Evolutionary conservation across 2,329 filamentous ascomycete genomes (phyloP).

Genomic region (Capronia coronata): DNA sequence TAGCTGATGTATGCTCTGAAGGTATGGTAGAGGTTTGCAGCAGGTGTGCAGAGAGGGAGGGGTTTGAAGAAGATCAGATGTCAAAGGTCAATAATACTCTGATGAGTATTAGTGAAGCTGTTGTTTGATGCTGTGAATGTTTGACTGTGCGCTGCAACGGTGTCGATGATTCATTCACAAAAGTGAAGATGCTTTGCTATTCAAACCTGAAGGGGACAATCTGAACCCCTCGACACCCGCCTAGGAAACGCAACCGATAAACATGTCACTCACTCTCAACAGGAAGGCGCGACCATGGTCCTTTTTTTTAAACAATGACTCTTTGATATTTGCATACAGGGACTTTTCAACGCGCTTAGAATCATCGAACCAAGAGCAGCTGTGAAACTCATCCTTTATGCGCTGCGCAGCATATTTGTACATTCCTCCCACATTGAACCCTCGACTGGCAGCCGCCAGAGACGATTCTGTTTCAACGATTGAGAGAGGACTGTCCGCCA

Average conservation of each 20-base stretch:
- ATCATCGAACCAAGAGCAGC: not conserved
- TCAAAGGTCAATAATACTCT: conserved; percentile 1
- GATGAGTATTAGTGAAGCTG: not conserved
- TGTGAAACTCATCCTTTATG: not conserved
- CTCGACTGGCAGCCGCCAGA: not conserved
- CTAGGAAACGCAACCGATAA: not conserved
- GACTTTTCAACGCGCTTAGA: not conserved
- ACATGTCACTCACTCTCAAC: not conserved
- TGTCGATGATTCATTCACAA: not conserved
- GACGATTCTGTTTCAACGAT: too few relatives aligned
- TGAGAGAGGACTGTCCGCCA: not conserved
- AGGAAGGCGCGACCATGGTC: conserved; percentile 7
- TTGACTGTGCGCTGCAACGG: not conserved
- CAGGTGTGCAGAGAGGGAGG: not conserved
- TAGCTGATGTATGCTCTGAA: not conserved
- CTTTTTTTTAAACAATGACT: not conserved
- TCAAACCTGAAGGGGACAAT: too few relatives aligned
- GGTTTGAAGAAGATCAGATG: not conserved
- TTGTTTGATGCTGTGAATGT: conserved; percentile 9
- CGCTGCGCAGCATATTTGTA: not conserved
- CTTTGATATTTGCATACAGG: not conserved
- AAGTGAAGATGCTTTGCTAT: not conserved
- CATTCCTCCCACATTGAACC: not conserved
- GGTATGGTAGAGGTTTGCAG: not conserved
- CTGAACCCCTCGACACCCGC: not conserved